A percentile compares a stretch with the other conserved stretches of the same genome.
Evolutionary conservation across 1,139 yeast species (phyloP).

Genomic region (Geotrichum europaeum): DNA sequence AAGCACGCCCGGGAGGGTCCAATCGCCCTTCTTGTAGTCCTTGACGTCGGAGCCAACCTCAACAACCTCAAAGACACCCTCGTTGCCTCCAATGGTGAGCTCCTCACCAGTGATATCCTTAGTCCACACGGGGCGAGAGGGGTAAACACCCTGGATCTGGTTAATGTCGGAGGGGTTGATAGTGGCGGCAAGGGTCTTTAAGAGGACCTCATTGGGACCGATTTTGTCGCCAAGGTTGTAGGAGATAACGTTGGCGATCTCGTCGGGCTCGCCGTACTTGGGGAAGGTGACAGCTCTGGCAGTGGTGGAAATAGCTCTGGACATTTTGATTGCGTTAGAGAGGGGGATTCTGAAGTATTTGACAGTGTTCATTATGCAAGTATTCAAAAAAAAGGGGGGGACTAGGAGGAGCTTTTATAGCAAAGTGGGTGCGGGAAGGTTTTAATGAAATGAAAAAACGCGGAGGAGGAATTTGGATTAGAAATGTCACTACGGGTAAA

Average conservation of each 20-base stretch:
- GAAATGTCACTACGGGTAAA: background rate
- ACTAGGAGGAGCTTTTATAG: background rate
- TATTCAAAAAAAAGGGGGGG: too few relatives aligned
- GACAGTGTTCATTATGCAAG: background rate
- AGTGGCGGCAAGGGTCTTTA: conserved; percentile 75
- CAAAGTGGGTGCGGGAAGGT: background rate
- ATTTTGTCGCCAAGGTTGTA: conserved; percentile 32
- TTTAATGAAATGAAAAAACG: background rate
- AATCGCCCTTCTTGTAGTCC: conserved; percentile 63
- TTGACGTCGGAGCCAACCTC: conserved; percentile 52
- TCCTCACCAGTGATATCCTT: conserved; percentile 52
- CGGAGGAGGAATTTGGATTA: background rate
- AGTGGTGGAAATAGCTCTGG: conserved; percentile 5
- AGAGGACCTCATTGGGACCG: conserved; percentile 42
- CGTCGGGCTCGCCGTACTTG: conserved; percentile 13
- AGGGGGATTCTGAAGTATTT: background rate
- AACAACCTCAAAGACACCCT: conserved; percentile 81
- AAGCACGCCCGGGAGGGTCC: conserved; percentile 81
- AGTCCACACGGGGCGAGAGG: conserved; percentile 66
- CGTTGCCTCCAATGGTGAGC: conserved; percentile 83
- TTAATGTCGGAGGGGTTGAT: conserved; percentile 89
- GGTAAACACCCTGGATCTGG: conserved; percentile 90
- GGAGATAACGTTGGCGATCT: conserved; percentile 13
- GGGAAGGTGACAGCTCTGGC: conserved; percentile 17
- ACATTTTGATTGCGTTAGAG: background rate